phyloP scores from a whole-genome alignment of 1,284 basidiomycete genomes.

The Rhodofomes roseus region DNA sequence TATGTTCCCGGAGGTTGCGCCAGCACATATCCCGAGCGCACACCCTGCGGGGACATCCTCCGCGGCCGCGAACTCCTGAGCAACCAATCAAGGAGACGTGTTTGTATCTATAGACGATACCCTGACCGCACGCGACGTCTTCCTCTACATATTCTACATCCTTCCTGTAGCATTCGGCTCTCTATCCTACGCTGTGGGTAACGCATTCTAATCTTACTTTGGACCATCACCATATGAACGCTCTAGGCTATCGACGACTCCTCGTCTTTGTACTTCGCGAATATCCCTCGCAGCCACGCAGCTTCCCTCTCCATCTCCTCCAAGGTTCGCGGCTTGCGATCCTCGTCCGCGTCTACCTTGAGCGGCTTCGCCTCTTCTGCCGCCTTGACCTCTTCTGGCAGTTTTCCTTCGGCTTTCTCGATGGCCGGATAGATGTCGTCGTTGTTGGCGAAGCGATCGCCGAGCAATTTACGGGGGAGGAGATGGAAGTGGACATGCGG shows the following conservation, averaged over 20 bases:
- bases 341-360: conserved; percentile 68
- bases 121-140: not conserved
- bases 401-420: conserved; percentile 58
- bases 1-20: not conserved
- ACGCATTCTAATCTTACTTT: not conserved
- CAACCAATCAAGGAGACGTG: not conserved
- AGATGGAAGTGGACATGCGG: conserved; percentile 92
- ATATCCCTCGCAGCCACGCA: conserved; percentile 31
- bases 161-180: no score
- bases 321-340: conserved; percentile 56
- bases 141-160: not conserved
- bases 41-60: no score
- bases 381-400: conserved; percentile 37
- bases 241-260: not conserved
- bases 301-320: conserved; percentile 37
- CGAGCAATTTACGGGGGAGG: conserved; percentile 69
- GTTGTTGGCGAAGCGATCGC: conserved; percentile 67
- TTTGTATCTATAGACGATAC: not conserved
- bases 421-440: conserved; percentile 80
- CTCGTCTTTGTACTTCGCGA: conserved; percentile 14
- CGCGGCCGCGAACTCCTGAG: no score
- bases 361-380: conserved; percentile 7
- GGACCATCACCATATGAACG: not conserved
- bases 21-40: not conserved
- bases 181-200: not conserved